Evolutionary conservation across 2,329 filamentous ascomycete genomes (phyloP).

Genomic region (Lachnellula arida): DNA sequence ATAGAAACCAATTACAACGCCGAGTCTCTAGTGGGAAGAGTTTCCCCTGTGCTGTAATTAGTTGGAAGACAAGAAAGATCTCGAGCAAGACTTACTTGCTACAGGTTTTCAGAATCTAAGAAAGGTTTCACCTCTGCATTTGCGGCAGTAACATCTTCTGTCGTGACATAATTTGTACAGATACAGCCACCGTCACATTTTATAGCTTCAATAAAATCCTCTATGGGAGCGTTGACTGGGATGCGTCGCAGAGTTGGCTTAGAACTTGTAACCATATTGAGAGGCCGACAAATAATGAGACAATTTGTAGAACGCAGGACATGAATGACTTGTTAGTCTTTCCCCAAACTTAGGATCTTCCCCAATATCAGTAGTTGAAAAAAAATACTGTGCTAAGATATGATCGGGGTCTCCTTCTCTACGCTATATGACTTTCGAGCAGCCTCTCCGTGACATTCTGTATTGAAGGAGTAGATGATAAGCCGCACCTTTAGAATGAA

Average conservation of each 20-base stretch:
- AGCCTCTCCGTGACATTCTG: not conserved
- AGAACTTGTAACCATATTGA: conserved; percentile 6
- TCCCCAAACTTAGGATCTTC: not conserved
- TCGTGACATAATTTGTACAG: conserved; percentile 12
- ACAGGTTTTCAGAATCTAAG: conserved; percentile 14
- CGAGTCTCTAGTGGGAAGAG: conserved; percentile 22
- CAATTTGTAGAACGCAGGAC: not conserved
- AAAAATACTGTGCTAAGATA: not conserved
- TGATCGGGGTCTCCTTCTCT: not conserved
- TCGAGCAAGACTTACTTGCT: conserved; percentile 4
- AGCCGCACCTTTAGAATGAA: not conserved
- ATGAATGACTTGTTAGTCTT: not conserved
- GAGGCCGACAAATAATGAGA: not conserved
- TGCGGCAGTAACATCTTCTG: conserved; percentile 4
- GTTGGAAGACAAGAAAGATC: not conserved
- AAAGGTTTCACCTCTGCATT: conserved; percentile 14
- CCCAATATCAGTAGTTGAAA: not conserved
- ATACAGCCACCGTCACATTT: conserved; percentile 13
- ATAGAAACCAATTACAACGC: conserved; percentile 23
- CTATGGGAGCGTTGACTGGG: conserved; percentile 11
- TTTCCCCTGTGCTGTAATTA: conserved; percentile 9
- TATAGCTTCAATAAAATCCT: conserved; percentile 14
- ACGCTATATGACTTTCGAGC: not conserved
- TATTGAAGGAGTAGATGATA: not conserved
- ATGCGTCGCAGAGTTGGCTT: conserved; percentile 8